A percentile compares a stretch with the other conserved stretches of the same genome.
Conservation (phyloP, 1,284 basidiomycete species). For the Xerocomus minutiporus region DNA sequence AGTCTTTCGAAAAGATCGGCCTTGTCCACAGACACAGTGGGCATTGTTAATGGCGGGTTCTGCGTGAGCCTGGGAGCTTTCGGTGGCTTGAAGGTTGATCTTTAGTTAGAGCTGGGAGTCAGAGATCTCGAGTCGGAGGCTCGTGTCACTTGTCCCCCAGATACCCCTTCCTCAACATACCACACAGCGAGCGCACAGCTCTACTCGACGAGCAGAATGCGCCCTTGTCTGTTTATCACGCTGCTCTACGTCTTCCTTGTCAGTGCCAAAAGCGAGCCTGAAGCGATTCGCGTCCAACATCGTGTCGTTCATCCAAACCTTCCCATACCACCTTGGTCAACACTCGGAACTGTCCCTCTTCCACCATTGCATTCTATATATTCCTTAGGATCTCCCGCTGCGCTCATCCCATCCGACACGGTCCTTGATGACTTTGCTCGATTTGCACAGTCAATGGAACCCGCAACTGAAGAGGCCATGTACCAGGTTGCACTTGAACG, state of each 20-base stretch:
- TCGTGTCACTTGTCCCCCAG: constrained; percentile 13
- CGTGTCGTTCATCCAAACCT: constrained; percentile 39
- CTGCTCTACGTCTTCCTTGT: constrained; percentile 16
- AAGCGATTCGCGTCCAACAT: constrained; percentile 34
- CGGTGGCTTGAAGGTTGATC: too few species aligned
- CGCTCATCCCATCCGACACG: constrained; percentile 37
- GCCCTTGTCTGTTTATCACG: constrained; percentile 2
- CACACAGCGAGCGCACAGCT: neutral
- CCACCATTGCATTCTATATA: constrained; percentile 23
- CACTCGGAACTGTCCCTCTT: constrained; percentile 34
- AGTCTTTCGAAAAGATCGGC: constrained; percentile 89
- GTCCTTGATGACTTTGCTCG: constrained; percentile 41
- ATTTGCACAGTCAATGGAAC: constrained; percentile 38
- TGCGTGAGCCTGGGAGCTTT: neutral
- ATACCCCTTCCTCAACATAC: constrained; percentile 12
- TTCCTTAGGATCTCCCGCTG: constrained; percentile 23
- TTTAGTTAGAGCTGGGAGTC: neutral
- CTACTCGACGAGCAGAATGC: constrained; percentile 6
- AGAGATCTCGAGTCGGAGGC: neutral
- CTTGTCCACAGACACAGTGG: constrained; percentile 94
- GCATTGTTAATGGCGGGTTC: constrained; percentile 56
- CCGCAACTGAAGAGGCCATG: constrained; percentile 41
- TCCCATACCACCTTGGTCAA: constrained; percentile 31
- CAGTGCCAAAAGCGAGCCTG: constrained; percentile 11
- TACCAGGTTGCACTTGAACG: constrained; percentile 74